Base-by-base conservation (phyloP, 768 basidiomycete species). In the Termitomyces sp. region DNA sequence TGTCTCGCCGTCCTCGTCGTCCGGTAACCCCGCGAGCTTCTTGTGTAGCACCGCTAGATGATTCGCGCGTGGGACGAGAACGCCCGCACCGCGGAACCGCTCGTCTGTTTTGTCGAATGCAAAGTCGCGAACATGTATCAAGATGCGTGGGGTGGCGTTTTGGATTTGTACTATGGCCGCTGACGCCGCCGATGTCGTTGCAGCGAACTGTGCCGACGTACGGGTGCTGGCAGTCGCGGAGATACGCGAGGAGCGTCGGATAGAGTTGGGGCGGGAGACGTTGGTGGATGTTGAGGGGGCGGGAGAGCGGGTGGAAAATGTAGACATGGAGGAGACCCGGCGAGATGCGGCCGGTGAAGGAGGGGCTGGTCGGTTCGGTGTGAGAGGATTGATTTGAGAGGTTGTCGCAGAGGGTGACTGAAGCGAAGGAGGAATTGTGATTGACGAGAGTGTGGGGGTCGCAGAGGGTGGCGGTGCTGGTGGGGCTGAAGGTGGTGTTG, bases 81-180 rank as follows among this genome's bases (percentile, higher is more conserved):
- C 61, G 0, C 81, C 81, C n/a, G 76, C 63, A 4, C 78, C 77
- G 32, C 61, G 42, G 70, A 78, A 73, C 28, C 80, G 71, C 64
- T 75, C 74, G 62, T 81, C 78, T 2, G 63, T 46, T 9, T 66
- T 24, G 1, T 70, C 49, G 61, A 73, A 81, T 9, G 74, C 77
- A 65, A 76, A 82, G 62, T 83, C 82, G 51, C 81, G 73, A 51
- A 83, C 71, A 52, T 74, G 73, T 68, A 81, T 74, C n/a, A 70
- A 50, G 32, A 51, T 44, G 46, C 48, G 52, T 15, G 32, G 61
- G 39, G 42, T 58, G 15, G 56, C 42, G n/a, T 18, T 48, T 55
- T 20, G 28, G 15, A 22, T 40, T n/a, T 28, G 49, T 22, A 58
- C 24, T 20, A 35, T 1, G 28, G 39, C 49, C 7, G 52, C 51